These are phyloP conservation scores for Leccinum griseonigrum DNA, from an alignment of 1,284 basidiomycete species.

Conservation along the genomic window DNA sequence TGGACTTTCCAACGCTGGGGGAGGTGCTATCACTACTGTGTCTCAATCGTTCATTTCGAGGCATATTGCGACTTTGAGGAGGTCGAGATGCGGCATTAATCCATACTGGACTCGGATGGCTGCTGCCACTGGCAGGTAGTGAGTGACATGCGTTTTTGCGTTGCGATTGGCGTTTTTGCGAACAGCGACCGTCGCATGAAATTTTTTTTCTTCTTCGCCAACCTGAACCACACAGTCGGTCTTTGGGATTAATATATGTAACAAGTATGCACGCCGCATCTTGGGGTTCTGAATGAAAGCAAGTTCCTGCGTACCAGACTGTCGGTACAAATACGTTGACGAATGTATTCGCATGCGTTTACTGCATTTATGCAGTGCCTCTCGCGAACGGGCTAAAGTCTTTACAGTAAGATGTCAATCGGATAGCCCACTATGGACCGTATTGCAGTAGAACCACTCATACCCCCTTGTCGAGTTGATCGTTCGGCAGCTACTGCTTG, in stretches of 20 bases:
- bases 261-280: neutral
- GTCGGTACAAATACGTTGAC: constrained; percentile 13
- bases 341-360: neutral
- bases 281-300: neutral
- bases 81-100: neutral
- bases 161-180: neutral
- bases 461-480: neutral
- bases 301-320: constrained; percentile 10
- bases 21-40: constrained; percentile 5
- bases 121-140: neutral
- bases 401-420: constrained; percentile 1
- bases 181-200: neutral
- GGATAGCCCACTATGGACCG: constrained; percentile 6
- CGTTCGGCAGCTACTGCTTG: neutral
- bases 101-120: constrained; percentile 10
- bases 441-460: neutral
- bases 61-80: constrained; percentile 16
- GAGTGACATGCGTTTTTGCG: neutral
- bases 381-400: neutral
- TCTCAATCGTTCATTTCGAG: constrained; percentile 11
- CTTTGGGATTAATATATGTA: neutral
- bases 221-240: neutral
- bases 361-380: neutral
- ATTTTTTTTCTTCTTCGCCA: neutral
- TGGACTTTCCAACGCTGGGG: neutral